Base-by-base conservation (phyloP, 768 basidiomycete species). In the Lepiota brunneoincarnata region DNA sequence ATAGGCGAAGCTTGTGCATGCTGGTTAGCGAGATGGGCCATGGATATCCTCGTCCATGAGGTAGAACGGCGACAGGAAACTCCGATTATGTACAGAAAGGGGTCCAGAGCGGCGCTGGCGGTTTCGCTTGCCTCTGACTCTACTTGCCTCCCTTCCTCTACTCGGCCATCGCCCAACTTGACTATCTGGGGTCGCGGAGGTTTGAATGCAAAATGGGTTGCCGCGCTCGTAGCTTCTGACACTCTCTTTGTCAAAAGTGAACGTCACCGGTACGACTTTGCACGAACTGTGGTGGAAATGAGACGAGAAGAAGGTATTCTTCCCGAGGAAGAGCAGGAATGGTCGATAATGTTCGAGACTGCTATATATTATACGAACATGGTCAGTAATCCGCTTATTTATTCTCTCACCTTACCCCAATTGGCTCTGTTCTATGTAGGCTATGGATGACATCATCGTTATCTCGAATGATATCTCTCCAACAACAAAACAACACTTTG, bases 361-460 rank as follows among this genome's bases (percentile, higher is more conserved):
- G 89, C 89, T 9, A 91, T 96, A 5, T 87, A 93, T 67, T 96
- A 95, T 65, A 72, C 79, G 4, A 91, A 94, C 64, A 89, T 96
- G 89, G 92, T 91, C 56, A 44, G 76, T 68, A 24, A 31, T 18
- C 26, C 35, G 24, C 21, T 11, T 23, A n/a, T 17, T 15, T 7
- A 23, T 35, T 38, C 17, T 34, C 26, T 17, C 44, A 37, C 40
- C 38, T 59, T 42, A 63, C 54, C 23, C 36, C 57, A 40, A 53
- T 15, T 51, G 47, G 23, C 50, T 59, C 14, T 60, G 28, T 23
- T 5, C 38, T 35, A 57, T 43, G n/a, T 63, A 94, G 93, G 71
- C 80, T 11, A 82, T 89, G 63, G 92, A 94, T 21, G 89, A 94
- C 64, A 75, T 96, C 26, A 81, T 90, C 37, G 64, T 70, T 17